These are phyloP conservation scores for Termitomyces sp. DNA, from an alignment of 768 basidiomycete species.

Conservation along the genomic window DNA sequence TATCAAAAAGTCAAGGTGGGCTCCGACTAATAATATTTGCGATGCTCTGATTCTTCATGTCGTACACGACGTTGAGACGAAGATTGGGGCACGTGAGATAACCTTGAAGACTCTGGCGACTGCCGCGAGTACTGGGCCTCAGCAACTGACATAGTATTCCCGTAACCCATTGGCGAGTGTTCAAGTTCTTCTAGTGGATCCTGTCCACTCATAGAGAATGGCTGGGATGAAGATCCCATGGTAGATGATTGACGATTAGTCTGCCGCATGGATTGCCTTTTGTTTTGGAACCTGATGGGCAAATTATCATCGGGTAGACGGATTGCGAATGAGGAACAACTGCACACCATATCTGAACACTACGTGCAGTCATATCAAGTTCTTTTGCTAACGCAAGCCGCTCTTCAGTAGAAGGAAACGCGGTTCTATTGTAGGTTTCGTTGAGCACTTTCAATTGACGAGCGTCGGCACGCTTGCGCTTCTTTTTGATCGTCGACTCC, in stretches of 20 bases:
- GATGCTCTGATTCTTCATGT: constrained; percentile 38
- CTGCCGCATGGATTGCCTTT: constrained; percentile 78
- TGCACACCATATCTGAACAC: constrained; percentile 79
- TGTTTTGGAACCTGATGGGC: constrained; percentile 75
- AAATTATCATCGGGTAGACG: constrained; percentile 16
- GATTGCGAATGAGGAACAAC: constrained; percentile 15
- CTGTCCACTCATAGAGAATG: constrained; percentile 39
- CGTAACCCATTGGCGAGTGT: constrained; percentile 27
- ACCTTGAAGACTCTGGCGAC: constrained; percentile 33
- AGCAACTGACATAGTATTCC: constrained; percentile 25
- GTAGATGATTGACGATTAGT: constrained; percentile 62
- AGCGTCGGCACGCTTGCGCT: constrained; percentile 81
- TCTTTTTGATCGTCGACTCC: constrained; percentile 79
- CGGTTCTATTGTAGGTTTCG: constrained; percentile 74
- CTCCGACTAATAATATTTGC: constrained; percentile 37
- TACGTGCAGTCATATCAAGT: constrained; percentile 79
- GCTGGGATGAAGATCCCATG: constrained; percentile 37
- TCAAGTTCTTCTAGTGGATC: constrained; percentile 36
- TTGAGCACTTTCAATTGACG: constrained; percentile 77
- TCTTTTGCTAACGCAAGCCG: constrained; percentile 70
- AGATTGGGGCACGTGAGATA: constrained; percentile 25
- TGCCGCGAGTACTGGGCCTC: constrained; percentile 35
- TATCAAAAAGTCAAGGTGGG: constrained; percentile 22
- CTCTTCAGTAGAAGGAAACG: constrained; percentile 86
- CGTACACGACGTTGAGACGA: constrained; percentile 41